Conservation (phyloP, 2,329 filamentous ascomycete genomes). For the Penicillium rolfsii region DNA sequence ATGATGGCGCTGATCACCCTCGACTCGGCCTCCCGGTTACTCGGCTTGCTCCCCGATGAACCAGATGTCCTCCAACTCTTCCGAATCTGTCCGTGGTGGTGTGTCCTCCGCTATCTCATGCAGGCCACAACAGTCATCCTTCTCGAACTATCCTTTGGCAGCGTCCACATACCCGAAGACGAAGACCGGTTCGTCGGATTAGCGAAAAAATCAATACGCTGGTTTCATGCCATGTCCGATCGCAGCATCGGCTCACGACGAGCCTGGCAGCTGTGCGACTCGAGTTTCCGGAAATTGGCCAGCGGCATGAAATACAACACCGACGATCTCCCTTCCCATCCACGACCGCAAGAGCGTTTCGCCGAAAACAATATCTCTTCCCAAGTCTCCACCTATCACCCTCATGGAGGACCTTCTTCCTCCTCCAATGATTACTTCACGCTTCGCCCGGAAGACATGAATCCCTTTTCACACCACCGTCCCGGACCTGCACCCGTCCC, state of each 20-base stretch:
- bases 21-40: slow-evolving; percentile 44
- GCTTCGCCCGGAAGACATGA: slow-evolving; percentile 14
- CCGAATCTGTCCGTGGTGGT: slow-evolving; percentile 50
- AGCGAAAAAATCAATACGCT: slow-evolving; percentile 49
- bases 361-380: neutral
- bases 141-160: slow-evolving; percentile 50
- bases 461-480: slow-evolving; percentile 13
- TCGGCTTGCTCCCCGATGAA: slow-evolving; percentile 47
- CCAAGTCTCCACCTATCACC: neutral
- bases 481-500: neutral
- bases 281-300: slow-evolving; percentile 41
- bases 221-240: slow-evolving; percentile 48
- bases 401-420: neutral
- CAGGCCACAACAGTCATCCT: slow-evolving; percentile 51
- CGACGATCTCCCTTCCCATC: slow-evolving; percentile 37
- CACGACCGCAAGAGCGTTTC: slow-evolving; percentile 19
- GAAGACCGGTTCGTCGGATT: slow-evolving; percentile 41
- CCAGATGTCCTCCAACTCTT: slow-evolving; percentile 48
- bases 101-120: slow-evolving; percentile 51
- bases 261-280: slow-evolving; percentile 48
- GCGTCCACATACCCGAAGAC: slow-evolving; percentile 48
- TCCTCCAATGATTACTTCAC: slow-evolving; percentile 21
- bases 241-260: slow-evolving; percentile 44
- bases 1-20: slow-evolving; percentile 45
- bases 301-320: slow-evolving; percentile 41